Base-by-base conservation (phyloP, 768 basidiomycete genomes). In the Hygrophorus russula region DNA sequence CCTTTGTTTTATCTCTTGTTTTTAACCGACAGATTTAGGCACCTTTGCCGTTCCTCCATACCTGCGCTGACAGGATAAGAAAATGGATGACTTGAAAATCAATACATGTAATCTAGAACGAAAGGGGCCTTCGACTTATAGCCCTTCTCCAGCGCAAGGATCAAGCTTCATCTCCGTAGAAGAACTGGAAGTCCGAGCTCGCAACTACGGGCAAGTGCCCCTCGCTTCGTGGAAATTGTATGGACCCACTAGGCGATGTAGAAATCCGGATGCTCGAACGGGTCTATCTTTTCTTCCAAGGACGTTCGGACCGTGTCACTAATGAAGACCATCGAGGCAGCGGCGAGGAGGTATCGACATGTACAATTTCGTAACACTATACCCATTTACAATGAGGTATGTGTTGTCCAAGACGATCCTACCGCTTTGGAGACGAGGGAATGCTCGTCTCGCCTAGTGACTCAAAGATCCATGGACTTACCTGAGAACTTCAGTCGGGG, bases 161-260 rank as follows among this genome's bases (percentile, higher is more conserved):
- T 42, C 41, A 17, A 42, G 41, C 32, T 36, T 42, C 41, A 42
- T 42, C 32, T 42, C 41, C 41, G 41, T 33, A 29, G 31, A 41
- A 30, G 39, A 40, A 13, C 20, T 40, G 39, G 39, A 40, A 40
- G 39, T 20, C 12, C 27, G 39, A 24, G 9, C 24, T 24, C 24
- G 37, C 39, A 30, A 30, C 14, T 29, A 29, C 14, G 11, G 39
- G n/a, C 18, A 30, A 28, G 10, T 14, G n/a, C 39, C 14, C 30
- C 12, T 30, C 24, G 18, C 14, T 30, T 27, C 12, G 13, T 15
- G 39, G 39, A 41, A 41, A 14, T 24, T 41, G 28, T 30, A 24
- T 41, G 39, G 28, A 29, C 14, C 7, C 39, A 27, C 14, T 29
- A 24, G 19, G 39, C 39, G 39, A 41, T 41, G 14, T 24, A 30